These are phyloP conservation scores for Diospyros lotus DNA, from an alignment of 148 eudicot genomes.

Conservation along the genomic window DNA sequence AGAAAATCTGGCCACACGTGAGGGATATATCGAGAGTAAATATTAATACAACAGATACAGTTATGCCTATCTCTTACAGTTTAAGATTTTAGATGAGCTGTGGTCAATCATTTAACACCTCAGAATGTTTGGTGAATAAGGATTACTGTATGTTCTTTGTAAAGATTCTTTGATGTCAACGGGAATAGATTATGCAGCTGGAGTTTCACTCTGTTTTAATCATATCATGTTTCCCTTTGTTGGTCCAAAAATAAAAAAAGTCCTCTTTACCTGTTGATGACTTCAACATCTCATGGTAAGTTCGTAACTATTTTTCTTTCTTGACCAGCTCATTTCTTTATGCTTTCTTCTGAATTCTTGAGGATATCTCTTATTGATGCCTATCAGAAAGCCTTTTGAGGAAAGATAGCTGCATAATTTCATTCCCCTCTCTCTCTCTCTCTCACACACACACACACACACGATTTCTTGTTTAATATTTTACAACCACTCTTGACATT, in stretches of 20 bases:
- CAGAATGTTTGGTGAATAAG: neutral
- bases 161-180: neutral
- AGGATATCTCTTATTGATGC: neutral
- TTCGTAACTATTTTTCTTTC: neutral
- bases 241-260: too few species aligned
- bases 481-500: neutral
- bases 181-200: too few species aligned
- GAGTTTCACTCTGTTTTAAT: neutral
- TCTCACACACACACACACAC: too few species aligned
- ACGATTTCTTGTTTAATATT: neutral
- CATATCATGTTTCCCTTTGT: neutral
- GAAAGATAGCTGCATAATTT: neutral
- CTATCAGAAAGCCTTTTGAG: neutral
- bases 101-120: too few species aligned
- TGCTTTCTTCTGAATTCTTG: conserved; percentile 1
- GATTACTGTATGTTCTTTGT: neutral
- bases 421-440: too few species aligned
- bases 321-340: neutral
- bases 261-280: neutral
- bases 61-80: too few species aligned
- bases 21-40: too few species aligned
- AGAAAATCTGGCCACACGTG: too few species aligned
- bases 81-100: too few species aligned
- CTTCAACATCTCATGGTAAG: neutral
- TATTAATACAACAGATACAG: too few species aligned